phyloP scores from a whole-genome alignment of 2,329 filamentous ascomycete species.

The Alternaria triticina region DNA sequence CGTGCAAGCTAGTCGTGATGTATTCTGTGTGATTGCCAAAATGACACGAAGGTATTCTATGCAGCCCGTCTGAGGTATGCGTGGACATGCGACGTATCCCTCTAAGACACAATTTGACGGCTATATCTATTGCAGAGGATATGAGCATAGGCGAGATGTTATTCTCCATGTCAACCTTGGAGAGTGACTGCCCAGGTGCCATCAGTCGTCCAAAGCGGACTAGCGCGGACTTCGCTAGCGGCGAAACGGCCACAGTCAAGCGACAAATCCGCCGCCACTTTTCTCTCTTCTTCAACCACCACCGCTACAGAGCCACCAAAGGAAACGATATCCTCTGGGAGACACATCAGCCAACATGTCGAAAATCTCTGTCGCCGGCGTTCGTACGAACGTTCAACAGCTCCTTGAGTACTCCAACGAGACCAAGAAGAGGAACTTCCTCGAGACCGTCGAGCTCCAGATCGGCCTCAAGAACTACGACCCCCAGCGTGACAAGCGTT shows the following conservation, averaged over 20 bases:
- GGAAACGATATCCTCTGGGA: conserved; percentile 54
- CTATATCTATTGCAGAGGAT: neutral
- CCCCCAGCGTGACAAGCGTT: conserved; percentile 99
- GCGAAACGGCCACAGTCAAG: conserved; percentile 12
- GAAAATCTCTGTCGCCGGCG: conserved; percentile 90
- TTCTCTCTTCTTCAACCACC: conserved; percentile 33
- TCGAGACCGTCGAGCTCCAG: conserved; percentile 84
- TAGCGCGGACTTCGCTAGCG: conserved; percentile 23
- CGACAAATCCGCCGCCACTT: conserved; percentile 22
- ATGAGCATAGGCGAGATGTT: neutral
- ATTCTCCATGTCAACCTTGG: neutral
- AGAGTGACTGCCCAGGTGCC: no score
- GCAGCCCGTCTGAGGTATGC: neutral
- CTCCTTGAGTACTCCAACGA: conserved; percentile 94
- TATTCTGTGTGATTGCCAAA: neutral
- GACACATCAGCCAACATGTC: conserved; percentile 67
- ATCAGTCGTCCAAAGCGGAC: conserved; percentile 2
- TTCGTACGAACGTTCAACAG: conserved; percentile 91
- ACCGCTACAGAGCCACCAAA: conserved; percentile 50
- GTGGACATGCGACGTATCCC: neutral
- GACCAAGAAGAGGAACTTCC: conserved; percentile 98
- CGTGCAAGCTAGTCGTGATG: neutral
- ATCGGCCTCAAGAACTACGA: conserved; percentile 62
- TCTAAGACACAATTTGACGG: neutral
- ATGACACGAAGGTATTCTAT: neutral